Evolutionary conservation across 1,284 basidiomycete species (phyloP).

Genomic region (Melampsora americana): DNA sequence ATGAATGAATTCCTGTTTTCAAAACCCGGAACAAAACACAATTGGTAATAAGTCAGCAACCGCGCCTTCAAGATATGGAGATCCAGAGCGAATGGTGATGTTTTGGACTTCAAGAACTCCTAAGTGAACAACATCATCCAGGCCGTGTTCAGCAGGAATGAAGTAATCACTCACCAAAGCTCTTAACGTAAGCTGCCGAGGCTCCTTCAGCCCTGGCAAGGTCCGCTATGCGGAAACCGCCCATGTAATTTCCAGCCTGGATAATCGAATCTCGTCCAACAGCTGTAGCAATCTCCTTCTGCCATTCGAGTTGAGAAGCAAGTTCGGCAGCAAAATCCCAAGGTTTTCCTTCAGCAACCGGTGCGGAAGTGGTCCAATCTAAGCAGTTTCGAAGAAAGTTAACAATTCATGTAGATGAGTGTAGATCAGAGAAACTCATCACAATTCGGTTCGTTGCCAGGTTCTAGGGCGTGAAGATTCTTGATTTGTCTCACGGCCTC

Average conservation of each 20-base stretch:
- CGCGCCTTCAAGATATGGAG: no score
- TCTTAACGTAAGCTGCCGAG: neutral
- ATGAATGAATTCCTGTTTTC: slow-evolving; percentile 58
- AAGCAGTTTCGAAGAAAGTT: neutral
- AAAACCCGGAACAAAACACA: neutral
- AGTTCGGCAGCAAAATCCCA: slow-evolving; percentile 56
- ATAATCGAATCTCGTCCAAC: slow-evolving; percentile 56
- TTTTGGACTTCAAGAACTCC: neutral
- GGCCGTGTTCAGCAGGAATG: neutral
- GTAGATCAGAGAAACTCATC: neutral
- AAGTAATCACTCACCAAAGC: slow-evolving; percentile 18
- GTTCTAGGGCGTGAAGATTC: slow-evolving; percentile 57
- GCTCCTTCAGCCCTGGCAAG: slow-evolving; percentile 51
- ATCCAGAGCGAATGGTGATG: neutral
- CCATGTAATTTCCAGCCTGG: slow-evolving; percentile 58
- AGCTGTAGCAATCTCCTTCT: neutral
- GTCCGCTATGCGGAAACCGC: slow-evolving; percentile 55
- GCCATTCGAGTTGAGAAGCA: slow-evolving; percentile 52
- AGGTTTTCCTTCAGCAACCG: slow-evolving; percentile 49
- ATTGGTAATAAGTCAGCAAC: no score
- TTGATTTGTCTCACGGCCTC: neutral
- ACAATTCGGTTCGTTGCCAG: slow-evolving; percentile 60
- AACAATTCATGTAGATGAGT: no score
- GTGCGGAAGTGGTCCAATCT: slow-evolving; percentile 5
- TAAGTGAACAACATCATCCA: slow-evolving; percentile 47